Evolutionary conservation across 495 filamentous ascomycete species (phyloP), one percentile per base, ranked within the genome.

Genomic region (Delitschia confertaspora): DNA sequence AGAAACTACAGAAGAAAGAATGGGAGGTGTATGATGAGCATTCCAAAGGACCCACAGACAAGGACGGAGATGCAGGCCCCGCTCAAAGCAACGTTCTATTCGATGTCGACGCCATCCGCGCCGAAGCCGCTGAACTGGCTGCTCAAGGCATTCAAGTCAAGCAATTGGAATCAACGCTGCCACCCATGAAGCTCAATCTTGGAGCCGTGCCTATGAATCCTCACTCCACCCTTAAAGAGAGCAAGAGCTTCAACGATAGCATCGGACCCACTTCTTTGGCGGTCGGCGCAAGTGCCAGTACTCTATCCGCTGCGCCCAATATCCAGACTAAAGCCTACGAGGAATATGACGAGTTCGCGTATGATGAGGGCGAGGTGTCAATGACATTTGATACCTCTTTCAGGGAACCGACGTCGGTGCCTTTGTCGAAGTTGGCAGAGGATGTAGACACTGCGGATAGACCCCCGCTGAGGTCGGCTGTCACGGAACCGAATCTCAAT

Each of bases 21-120:
- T 99, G 91, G 91, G 91, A 99, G 59, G 85, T 82, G 2, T 99
- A 99, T 57, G 82, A 94, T 50, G 69, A 79, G 53, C 68, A 47
- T 45, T 61, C 42, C 5, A 57, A 51, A 20, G 45, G 40, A 17
- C 38, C 41, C 1, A 48, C 58, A 7, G 50, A 63, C 3, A 65
- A 69, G 30, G 65, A 73, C 14, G 51, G 13, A 72, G 43, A 47
- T 6, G 16, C 22, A 1, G 9, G 35, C 7, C 13, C 29, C 1
- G 34, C 47, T 9, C 42, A 75, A 25, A 63, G 72, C 37, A 67
- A 68, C 36, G 83, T 95, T 1, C 68, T 99, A 7, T 99, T 99
- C 54, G 91, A 99, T 58, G 80, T 96, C 37, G 91, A 99, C 55
- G 91, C 91, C 4, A 95, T 99, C 49, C 75, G 84, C 35, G 76